Evolutionary conservation across 768 basidiomycete species (phyloP), one percentile per base, ranked within the genome.

Genomic region (Calocybe indica): DNA sequence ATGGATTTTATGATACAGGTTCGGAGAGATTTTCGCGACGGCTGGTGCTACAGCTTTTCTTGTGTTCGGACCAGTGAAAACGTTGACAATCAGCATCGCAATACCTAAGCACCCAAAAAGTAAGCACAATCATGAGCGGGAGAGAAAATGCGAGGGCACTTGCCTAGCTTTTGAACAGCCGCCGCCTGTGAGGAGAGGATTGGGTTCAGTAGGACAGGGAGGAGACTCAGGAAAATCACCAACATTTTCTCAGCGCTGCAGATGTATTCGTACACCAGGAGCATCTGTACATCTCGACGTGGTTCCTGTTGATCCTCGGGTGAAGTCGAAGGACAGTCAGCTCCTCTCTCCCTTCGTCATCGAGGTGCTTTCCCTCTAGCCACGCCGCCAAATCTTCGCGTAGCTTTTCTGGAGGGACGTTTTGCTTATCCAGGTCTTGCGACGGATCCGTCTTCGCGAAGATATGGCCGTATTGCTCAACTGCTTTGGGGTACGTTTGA

Each of bases 221-320:
- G 29, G 33, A 13, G 28, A 14, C 15, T 35, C 8, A 34, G 32
- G 12, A 44, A 5, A 29, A 62, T 58, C 50, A 49, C 56, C 8
- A 22, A 58, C 80, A 82, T 58, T 78, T 82, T 52, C 71, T 70
- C 40, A 82, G 58, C 6, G 70, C 69, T 0, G 78, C 80, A 43
- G 77, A 83, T 5, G 82, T 81, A 48, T 83, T 84, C 5, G 74
- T 69, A 51, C 83, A 85, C 71, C 75, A 80, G 22, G 81, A 80
- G 55, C 84, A 86, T 22, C 72, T 63, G 61, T 80, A 84, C 37
- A 86, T 61, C 34, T 61, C 69, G 6, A 81, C 74, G 13, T 65
- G 63, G 40, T 80, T 78, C 13, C 62, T 58, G 48, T 70, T 75
- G 53, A 80, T 66, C 54, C 67, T 73, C 9, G 75, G 70, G 43